Base-by-base conservation (phyloP, 768 basidiomycete species). In the Butyriboletus loyo region DNA sequence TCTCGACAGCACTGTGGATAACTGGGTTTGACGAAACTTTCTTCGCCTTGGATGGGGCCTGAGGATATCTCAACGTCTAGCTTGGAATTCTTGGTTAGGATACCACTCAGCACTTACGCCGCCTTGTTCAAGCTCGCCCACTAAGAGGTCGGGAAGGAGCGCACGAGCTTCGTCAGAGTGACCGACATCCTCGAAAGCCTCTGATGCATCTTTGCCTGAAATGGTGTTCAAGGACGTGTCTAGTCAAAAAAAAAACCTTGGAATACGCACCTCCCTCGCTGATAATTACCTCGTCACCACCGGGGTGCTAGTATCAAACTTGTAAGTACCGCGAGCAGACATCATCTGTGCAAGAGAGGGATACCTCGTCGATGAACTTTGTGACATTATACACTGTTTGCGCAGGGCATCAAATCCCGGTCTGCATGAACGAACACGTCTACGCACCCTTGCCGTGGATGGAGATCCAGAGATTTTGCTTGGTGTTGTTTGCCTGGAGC, bases 181-280 rank as follows among this genome's bases (percentile, higher is more conserved):
- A 28, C 97, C 97, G 28, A 99, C 96, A 70, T 99, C 97, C 75
- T 98, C 96, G 66, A 99, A 99, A 7, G 97, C 93, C 66, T 98
- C 97, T 31, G 96, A 95, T 22, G 96, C 95, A 69, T 98, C 94
- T 69, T 89, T 86, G 62, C 90, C 93, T 95, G 72, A 19, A 56
- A 57, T 35, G 46, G n/a, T 42, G n/a, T 54, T 48, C 30, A 41
- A 15, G 22, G 27, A 50, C 22, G 17, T 28, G 44, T 22, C 28
- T 38, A 30, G 30, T 32, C 32, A 52, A 53, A 34, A 21, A 37
- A 55, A 24, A 21, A 37, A 55, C 24, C 19, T 50, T 57, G 41
- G 55, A 71, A 66, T 66, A 78, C 88, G 66, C 73, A 86, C 91
- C 90, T 66, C 84, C 86, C 75, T 99, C 97, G 53, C 90, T 87